Base-by-base conservation (phyloP, 192 early-diverging fungal species). In the Dissophora ornata region DNA sequence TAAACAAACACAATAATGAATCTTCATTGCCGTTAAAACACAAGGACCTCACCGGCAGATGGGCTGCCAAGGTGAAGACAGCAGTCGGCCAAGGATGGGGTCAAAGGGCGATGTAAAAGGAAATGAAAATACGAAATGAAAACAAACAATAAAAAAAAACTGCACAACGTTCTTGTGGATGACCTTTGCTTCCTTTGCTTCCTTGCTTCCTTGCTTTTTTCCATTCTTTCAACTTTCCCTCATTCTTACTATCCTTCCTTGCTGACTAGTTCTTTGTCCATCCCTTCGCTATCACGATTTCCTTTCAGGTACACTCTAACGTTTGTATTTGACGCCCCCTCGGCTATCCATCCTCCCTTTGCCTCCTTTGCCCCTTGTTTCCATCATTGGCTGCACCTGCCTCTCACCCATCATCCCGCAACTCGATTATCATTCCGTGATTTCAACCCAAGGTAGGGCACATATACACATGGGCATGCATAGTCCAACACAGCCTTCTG, bases 81-180 rank as follows among this genome's bases (percentile, higher is more conserved):
- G n/a, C n/a, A n/a, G n/a, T n/a, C n/a, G n/a, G n/a, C n/a, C n/a
- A n/a, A n/a, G n/a, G n/a, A n/a, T n/a, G n/a, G n/a, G n/a, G n/a
- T n/a, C n/a, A n/a, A n/a, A n/a, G n/a, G n/a, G n/a, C n/a, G n/a
- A n/a, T n/a, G n/a, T n/a, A n/a, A n/a, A n/a, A n/a, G n/a, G n/a
- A n/a, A n/a, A n/a, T n/a, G n/a, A n/a, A n/a, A n/a, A n/a, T n/a
- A n/a, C n/a, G 32, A 53, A 56, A 56, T 56, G 33, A 41, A 40
- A 36, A 36, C n/a, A 36, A 61, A n/a, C n/a, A 62, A 62, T 62
- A 36, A 61, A 61, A 48, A 58, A 7, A 36, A 62, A 50, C 24
- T 11, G 44, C 28, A 59, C 55, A 58, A 58, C 57, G 57, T 58
- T 58, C 57, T 45, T 56, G 54, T 56, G 54, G 33, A 45, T 57